Conservation (phyloP, 2,329 filamentous ascomycete genomes). For the Colletotrichum sp. region DNA sequence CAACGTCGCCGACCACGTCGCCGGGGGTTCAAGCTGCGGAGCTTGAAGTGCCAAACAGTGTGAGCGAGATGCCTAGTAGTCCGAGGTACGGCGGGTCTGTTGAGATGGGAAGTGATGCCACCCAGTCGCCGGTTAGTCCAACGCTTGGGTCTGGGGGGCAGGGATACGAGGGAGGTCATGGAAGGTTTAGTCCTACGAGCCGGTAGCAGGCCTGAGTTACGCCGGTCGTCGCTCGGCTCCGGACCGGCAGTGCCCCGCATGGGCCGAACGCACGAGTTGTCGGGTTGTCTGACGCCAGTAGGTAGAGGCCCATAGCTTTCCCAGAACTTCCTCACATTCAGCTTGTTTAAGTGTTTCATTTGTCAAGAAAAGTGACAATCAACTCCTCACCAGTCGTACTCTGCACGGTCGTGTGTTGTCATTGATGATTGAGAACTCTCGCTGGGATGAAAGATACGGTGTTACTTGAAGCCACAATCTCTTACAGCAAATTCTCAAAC, state of each 20-base stretch:
- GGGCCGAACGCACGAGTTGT: background rate
- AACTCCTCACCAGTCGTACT: accelerated
- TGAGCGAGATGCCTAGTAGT: conserved; percentile 13
- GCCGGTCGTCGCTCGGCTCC: background rate
- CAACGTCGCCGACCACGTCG: background rate
- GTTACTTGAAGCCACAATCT: background rate
- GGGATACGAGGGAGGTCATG: background rate
- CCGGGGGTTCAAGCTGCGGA: background rate
- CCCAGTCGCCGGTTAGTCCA: background rate
- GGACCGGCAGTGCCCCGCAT: background rate
- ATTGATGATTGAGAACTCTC: too few relatives aligned
- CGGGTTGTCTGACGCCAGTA: background rate
- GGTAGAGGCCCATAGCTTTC: background rate
- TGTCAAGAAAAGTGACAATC: background rate
- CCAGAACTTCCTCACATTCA: background rate
- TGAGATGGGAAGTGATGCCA: conserved; percentile 2
- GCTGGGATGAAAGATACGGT: background rate
- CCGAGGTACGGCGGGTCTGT: conserved; percentile 4
- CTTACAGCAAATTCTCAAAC: accelerated
- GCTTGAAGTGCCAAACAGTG: background rate
- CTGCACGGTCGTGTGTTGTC: too few relatives aligned
- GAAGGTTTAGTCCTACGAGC: background rate
- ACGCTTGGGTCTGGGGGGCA: background rate
- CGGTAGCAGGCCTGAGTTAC: background rate
- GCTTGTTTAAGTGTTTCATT: background rate